Percentiles rank a stretch among this genome's conserved stretches.
These are phyloP conservation scores for Elymus sibiricus DNA, from an alignment of 176 grass and related monocot species.

Conservation along the genomic window DNA sequence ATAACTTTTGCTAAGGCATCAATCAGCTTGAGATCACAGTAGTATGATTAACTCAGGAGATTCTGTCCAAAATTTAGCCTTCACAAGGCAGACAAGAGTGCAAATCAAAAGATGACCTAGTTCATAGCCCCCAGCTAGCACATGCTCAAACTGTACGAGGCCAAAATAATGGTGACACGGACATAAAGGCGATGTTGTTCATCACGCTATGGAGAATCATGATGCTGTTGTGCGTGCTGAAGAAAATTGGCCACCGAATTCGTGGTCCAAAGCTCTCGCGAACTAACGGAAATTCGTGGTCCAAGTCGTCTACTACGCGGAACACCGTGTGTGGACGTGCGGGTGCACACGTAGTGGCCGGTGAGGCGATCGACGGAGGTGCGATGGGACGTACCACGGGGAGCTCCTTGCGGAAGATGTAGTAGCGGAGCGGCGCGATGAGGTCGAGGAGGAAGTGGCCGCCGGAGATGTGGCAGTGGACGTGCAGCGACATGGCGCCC, in stretches of 20 bases:
- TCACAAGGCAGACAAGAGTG: no score
- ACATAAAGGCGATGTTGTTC: not conserved
- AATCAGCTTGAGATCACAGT: no score
- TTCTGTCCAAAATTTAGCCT: no score
- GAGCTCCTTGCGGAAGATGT: constrained; percentile 93
- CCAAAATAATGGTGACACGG: not conserved
- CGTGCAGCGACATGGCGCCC: constrained; percentile 86
- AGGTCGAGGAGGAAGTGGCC: constrained; percentile 91
- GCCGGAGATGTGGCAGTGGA: constrained; percentile 99
- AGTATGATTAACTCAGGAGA: no score
- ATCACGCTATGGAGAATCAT: not conserved
- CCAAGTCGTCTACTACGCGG: constrained; percentile 43
- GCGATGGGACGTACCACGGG: constrained; percentile 57
- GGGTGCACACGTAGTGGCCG: not conserved
- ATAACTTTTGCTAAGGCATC: no score
- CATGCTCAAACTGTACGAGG: not conserved
- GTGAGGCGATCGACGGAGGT: not conserved
- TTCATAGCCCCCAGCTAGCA: not conserved
- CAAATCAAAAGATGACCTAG: not conserved
- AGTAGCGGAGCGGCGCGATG: constrained; percentile 87
- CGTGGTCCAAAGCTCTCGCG: not conserved
- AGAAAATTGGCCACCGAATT: not conserved
- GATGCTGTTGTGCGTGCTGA: no score
- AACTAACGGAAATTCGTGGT: not conserved
- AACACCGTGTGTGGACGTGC: not conserved